Base-by-base conservation (phyloP, 192 early-diverging fungal species). In the Coemansia sp. region DNA sequence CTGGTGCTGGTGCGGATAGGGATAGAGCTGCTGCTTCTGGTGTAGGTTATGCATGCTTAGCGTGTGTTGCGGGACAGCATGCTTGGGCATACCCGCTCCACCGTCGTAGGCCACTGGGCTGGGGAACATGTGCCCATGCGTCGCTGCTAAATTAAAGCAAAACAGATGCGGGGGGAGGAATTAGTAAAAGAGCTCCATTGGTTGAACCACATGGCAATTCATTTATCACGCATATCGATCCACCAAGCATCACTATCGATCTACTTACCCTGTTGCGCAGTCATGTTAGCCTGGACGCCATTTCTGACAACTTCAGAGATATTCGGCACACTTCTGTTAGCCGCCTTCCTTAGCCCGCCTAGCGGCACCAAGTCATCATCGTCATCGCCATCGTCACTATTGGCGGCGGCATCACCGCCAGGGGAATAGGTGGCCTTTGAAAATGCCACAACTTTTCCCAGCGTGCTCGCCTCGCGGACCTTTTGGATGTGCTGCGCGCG, bases 401-500 rank as follows among this genome's bases (percentile, higher is more conserved):
- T 46, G 0, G 6, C 46, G 9, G 31, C 41, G 24, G 46, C n/a
- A n/a, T n/a, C 13, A 33, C 16, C 5, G 16, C 55, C 15, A 16
- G 55, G 16, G 31, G 55, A 18, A 8, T 58, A 34, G 31, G 55
- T 53, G 3, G 46, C 9, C n/a, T 44, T 63, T 40, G 41, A 53
- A 60, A 74, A 78, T 5, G 73, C 58, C 12, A 66, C 57, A 24
- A 72, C 20, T 47, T 71, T 78, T 29, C 81, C 81, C 34, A 75
- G 43, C 0, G 76, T 73, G 18, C 73, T 78, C n/a, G 81, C 81
- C 52, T 83, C 81, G 40, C 81, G 81, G 22, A 75, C 68, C 27
- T 64, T 66, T 39, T 83, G 81, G 29, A 83, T 83, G 29, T 78
- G 27, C 67, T 66, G 20, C 13, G 81, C 81, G 22, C 76, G 81